A percentile compares a stretch with the other conserved stretches of the same genome.
Conservation (phyloP, 2,329 filamentous ascomycete genomes). For the Epichloe hybrida region DNA sequence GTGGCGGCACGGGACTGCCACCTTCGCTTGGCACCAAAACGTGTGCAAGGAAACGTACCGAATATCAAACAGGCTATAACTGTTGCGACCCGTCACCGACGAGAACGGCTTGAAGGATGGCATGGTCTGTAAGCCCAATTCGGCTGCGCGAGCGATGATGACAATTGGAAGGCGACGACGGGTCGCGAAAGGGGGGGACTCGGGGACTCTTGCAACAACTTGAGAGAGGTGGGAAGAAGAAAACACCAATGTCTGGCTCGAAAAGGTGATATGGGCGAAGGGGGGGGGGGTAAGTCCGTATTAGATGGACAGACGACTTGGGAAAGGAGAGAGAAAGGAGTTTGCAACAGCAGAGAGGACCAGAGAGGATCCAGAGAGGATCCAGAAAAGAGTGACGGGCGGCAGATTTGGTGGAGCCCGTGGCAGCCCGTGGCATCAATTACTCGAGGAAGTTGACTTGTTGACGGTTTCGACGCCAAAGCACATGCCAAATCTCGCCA, state of each 20-base stretch:
- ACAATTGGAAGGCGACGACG: background rate
- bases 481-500: constrained; percentile 4
- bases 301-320: background rate
- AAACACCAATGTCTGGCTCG: background rate
- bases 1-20: background rate
- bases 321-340: background rate
- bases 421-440: constrained; percentile 1
- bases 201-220: background rate
- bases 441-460: background rate
- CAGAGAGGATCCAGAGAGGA: background rate
- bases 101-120: constrained; percentile 44
- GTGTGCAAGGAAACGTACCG: constrained; percentile 28
- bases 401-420: constrained; percentile 3
- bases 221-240: background rate
- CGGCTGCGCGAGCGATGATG: background rate
- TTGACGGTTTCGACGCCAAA: background rate
- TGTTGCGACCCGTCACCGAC: constrained; percentile 35
- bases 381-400: background rate
- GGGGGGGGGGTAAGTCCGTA: background rate
- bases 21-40: background rate
- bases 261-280: background rate
- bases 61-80: constrained; percentile 43
- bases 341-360: background rate
- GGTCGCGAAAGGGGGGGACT: background rate
- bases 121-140: constrained; percentile 24